phyloP scores from a whole-genome alignment of 805 yeast genomes.

The Yarrowia osloensis region DNA sequence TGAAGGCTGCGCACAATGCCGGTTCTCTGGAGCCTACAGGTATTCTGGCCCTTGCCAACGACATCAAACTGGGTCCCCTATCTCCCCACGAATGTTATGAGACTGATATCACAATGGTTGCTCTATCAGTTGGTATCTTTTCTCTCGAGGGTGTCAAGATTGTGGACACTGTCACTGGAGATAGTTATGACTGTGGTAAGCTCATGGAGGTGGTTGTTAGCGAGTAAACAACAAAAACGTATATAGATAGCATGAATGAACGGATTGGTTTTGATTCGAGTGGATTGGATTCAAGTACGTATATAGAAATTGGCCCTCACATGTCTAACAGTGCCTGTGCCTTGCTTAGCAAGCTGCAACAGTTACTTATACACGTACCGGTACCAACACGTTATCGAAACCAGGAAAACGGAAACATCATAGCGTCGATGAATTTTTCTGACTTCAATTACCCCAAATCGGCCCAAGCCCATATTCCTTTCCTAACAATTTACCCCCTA shows the following conservation, averaged over 20 bases:
- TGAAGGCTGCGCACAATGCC: slow-evolving; percentile 45
- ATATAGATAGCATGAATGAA: not conserved
- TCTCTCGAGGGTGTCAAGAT: slow-evolving; percentile 65
- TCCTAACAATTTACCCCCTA: not conserved
- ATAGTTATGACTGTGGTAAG: slow-evolving; percentile 68
- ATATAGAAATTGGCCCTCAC: too few species aligned
- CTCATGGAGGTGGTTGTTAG: slow-evolving; percentile 66
- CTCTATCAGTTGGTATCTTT: slow-evolving; percentile 64
- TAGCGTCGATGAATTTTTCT: not conserved
- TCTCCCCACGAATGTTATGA: slow-evolving; percentile 66
- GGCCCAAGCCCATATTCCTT: too few species aligned
- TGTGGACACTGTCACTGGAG: slow-evolving; percentile 64
- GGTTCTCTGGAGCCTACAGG: slow-evolving; percentile 54
- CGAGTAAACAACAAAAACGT: not conserved
- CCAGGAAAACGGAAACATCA: not conserved
- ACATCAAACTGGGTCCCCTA: slow-evolving; percentile 61
- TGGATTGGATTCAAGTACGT: too few species aligned
- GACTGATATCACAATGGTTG: slow-evolving; percentile 60
- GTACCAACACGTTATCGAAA: not conserved
- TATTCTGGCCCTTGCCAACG: slow-evolving; percentile 63
- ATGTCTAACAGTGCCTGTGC: too few species aligned
- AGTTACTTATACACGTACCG: too few species aligned
- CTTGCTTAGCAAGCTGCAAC: too few species aligned
- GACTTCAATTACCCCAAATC: not conserved
- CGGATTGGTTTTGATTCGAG: not conserved